These are phyloP conservation scores for Crithidia fasciculata DNA, from an alignment of 208 protist genomes.

Conservation along the genomic window DNA sequence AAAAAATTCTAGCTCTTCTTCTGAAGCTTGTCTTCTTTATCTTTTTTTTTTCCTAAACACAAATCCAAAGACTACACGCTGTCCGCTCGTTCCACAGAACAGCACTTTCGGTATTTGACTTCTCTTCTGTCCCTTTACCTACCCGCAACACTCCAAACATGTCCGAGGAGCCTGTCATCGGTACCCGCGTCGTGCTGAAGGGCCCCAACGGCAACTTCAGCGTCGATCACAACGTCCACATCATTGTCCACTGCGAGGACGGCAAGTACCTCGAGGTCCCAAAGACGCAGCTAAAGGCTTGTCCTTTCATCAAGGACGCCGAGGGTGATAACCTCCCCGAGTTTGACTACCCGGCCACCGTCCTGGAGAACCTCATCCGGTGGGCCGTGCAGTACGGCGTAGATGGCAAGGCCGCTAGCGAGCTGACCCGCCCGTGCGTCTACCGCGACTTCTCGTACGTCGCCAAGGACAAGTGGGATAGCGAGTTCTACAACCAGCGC, in stretches of 20 bases:
- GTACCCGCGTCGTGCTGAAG: constrained; percentile 40
- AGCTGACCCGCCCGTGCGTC: constrained; percentile 61
- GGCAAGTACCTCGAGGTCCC: constrained; percentile 59
- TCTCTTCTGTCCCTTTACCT: constrained; percentile 10
- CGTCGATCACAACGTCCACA: constrained; percentile 24
- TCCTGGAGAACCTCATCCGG: constrained; percentile 63
- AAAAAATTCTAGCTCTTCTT: too few relatives aligned
- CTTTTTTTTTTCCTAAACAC: too few relatives aligned
- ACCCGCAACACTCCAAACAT: neutral
- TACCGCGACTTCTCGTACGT: constrained; percentile 75
- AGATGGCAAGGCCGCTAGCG: constrained; percentile 52
- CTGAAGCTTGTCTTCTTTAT: too few relatives aligned
- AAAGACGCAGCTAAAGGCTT: constrained; percentile 36
- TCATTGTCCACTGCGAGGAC: constrained; percentile 66
- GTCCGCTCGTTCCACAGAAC: too few relatives aligned
- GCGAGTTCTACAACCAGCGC: constrained; percentile 56
- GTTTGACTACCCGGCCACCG: constrained; percentile 62
- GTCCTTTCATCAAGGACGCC: constrained; percentile 51
- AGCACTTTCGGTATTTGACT: neutral
- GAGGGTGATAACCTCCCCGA: constrained; percentile 39
- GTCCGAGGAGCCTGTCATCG: constrained; percentile 21
- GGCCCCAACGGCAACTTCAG: constrained; percentile 46
- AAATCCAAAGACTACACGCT: too few relatives aligned
- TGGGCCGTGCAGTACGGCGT: constrained; percentile 73
- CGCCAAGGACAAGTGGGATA: constrained; percentile 72